phyloP scores from a whole-genome alignment of 2,329 filamentous ascomycete species.

The Fusarium sp. region DNA sequence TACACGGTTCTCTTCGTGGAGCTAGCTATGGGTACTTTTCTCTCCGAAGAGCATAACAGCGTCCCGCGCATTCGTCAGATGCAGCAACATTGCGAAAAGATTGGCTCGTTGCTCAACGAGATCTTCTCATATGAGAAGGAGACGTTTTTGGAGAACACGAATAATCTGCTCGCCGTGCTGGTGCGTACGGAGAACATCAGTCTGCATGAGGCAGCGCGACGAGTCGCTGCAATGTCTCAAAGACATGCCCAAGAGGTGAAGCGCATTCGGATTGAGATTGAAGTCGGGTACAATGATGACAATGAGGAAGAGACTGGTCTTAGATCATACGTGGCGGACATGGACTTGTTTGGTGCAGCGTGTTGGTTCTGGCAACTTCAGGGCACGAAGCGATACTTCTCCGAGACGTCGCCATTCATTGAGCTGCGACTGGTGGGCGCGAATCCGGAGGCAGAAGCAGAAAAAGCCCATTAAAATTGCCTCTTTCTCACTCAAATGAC shows the following conservation, averaged over 20 bases:
- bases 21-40: background rate
- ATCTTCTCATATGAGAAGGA: background rate
- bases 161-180: background rate
- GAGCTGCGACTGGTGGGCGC: background rate
- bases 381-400: background rate
- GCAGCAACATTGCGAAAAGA: background rate
- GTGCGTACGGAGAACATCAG: accelerated
- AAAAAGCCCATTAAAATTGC: background rate
- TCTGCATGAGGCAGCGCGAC: accelerated
- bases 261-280: background rate
- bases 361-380: background rate
- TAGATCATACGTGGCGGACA: accelerated
- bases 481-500: background rate
- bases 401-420: background rate
- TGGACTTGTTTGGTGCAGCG: background rate
- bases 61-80: background rate
- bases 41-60: accelerated
- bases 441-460: background rate
- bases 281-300: accelerated
- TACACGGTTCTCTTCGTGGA: background rate
- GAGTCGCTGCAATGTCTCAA: background rate
- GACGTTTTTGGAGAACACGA: accelerated
- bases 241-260: background rate
- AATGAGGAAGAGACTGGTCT: accelerated
- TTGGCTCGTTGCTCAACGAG: accelerated